Conservation (phyloP, 1,284 basidiomycete species). For the Neonothopanus nambi region DNA sequence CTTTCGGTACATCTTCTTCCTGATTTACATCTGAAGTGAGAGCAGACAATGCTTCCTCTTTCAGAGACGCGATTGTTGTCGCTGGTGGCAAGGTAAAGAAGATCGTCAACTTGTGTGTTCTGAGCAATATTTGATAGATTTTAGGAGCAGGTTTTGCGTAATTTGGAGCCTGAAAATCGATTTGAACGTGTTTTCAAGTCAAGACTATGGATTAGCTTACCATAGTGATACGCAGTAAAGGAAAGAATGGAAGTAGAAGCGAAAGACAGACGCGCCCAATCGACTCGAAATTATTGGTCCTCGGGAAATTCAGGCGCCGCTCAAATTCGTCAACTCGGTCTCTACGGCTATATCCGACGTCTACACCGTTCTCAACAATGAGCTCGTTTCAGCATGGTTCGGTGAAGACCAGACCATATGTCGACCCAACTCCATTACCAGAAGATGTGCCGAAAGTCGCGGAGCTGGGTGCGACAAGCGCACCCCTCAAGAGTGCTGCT, state of each 20-base stretch:
- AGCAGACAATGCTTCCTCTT: slow-evolving; percentile 63
- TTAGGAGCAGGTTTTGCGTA: slow-evolving; percentile 41
- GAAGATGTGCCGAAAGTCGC: slow-evolving; percentile 78
- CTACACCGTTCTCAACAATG: slow-evolving; percentile 39
- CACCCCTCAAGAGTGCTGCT: slow-evolving; percentile 92
- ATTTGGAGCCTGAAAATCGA: slow-evolving; percentile 16
- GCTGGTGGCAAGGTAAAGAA: slow-evolving; percentile 56
- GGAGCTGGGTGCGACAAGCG: slow-evolving; percentile 91
- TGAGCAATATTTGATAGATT: slow-evolving; percentile 63
- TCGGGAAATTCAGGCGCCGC: not conserved
- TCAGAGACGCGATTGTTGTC: slow-evolving; percentile 56
- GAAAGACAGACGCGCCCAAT: not conserved
- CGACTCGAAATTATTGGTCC: not conserved
- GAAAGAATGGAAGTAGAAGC: not conserved
- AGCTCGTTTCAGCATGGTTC: slow-evolving; percentile 45
- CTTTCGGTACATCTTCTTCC: slow-evolving; percentile 44
- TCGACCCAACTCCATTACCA: slow-evolving; percentile 75
- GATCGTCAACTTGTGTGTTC: slow-evolving; percentile 69
- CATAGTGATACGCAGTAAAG: not conserved
- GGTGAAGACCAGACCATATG: slow-evolving; percentile 14
- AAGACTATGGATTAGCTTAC: slow-evolving; percentile 2
- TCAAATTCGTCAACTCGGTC: not conserved
- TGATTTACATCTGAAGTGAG: slow-evolving; percentile 48
- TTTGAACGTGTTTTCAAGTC: not conserved
- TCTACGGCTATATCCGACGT: slow-evolving; percentile 8